A percentile compares a stretch with the other conserved stretches of the same genome.
phyloP scores from a whole-genome alignment of 768 basidiomycete genomes.

The Leccinum obscurum region DNA sequence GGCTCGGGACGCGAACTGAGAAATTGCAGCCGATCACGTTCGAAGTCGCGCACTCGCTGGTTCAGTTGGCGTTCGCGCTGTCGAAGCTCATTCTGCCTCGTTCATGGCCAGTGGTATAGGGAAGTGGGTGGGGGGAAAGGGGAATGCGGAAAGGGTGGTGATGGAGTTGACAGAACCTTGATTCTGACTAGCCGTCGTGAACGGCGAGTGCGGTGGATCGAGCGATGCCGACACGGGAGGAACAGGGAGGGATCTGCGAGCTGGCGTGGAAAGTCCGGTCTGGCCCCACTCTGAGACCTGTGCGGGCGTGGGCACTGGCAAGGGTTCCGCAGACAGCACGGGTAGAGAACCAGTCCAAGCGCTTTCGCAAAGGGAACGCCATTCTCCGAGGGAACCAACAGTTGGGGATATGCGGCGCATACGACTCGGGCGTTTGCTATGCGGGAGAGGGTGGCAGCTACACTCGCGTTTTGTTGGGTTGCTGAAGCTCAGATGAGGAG shows the following conservation, averaged over 20 bases:
- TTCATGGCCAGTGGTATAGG: conserved; percentile 52
- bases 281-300: conserved; percentile 32
- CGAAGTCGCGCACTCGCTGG: conserved; percentile 54
- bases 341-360: conserved; percentile 56
- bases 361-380: conserved; percentile 74
- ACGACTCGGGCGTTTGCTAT: conserved; percentile 78
- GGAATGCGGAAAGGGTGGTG: conserved; percentile 73
- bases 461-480: conserved; percentile 58
- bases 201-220: conserved; percentile 29
- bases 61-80: conserved; percentile 57
- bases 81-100: conserved; percentile 40
- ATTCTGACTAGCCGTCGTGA: conserved; percentile 17
- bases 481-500: conserved; percentile 34
- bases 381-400: conserved; percentile 72
- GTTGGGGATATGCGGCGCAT: conserved; percentile 65
- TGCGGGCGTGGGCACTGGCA: neutral
- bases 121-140: conserved; percentile 69
- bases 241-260: conserved; percentile 14
- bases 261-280: conserved; percentile 16
- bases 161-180: conserved; percentile 46
- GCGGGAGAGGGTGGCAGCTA: conserved; percentile 53
- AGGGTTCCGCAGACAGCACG: conserved; percentile 12
- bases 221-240: conserved; percentile 18
- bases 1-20: conserved; percentile 35
- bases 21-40: conserved; percentile 50